A percentile compares a stretch with the other conserved stretches of the same genome.
phyloP scores from a whole-genome alignment of 225 moss, liverwort and hornwort species.

The Asterella californica region DNA sequence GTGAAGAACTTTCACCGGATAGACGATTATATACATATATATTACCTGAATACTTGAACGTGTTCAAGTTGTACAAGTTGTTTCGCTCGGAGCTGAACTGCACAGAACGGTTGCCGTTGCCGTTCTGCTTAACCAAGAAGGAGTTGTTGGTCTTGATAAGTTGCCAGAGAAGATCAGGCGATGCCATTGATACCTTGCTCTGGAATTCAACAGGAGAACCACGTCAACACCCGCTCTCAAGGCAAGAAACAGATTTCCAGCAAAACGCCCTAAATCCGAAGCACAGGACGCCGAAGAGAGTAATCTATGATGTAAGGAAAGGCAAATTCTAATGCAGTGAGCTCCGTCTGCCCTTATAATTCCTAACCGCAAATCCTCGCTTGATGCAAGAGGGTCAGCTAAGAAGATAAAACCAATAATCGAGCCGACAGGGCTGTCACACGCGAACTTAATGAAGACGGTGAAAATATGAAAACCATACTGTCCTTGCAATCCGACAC shows the following conservation, averaged over 20 bases:
- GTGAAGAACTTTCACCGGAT: background rate
- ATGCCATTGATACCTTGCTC: constrained; percentile 43
- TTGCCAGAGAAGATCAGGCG: constrained; percentile 92
- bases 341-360: no score
- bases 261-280: background rate
- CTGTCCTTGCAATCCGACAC: background rate
- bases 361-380: background rate
- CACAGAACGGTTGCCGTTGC: constrained; percentile 79
- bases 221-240: background rate
- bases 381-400: background rate
- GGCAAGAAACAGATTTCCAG: background rate
- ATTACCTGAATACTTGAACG: constrained; percentile 83
- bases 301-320: no score
- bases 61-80: constrained; percentile 90
- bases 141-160: constrained; percentile 85
- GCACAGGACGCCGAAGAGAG: background rate
- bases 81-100: constrained; percentile 93
- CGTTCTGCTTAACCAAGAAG: constrained; percentile 94
- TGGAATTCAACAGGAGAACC: background rate
- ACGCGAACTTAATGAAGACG: no score
- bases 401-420: background rate
- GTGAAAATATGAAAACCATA: background rate
- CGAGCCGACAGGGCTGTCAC: no score
- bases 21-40: background rate
- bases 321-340: no score